phyloP scores from a whole-genome alignment of 208 protist genomes.

The Leishmania amazonensis region DNA sequence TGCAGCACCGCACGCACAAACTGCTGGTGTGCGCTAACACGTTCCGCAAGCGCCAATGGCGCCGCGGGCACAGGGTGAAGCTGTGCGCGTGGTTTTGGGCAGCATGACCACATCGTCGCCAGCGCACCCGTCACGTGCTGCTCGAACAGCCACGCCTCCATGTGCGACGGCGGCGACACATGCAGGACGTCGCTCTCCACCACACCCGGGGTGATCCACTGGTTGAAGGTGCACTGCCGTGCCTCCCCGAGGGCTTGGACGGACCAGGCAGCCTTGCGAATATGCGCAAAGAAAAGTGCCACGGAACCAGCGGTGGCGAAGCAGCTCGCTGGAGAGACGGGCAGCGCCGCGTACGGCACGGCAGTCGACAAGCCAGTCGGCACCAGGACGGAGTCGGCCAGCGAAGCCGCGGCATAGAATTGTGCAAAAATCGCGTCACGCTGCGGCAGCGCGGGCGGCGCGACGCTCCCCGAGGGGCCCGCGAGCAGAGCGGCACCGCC shows the following conservation, averaged over 20 bases:
- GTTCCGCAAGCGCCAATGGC: neutral
- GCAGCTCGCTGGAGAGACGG: neutral
- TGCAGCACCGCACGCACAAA: slow-evolving; percentile 30
- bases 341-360: slow-evolving; percentile 14
- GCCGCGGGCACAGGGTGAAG: neutral
- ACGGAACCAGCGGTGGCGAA: neutral
- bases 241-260: slow-evolving; percentile 31
- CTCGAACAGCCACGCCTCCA: slow-evolving; percentile 9
- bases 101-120: neutral
- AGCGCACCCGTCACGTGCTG: neutral
- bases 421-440: slow-evolving; percentile 4
- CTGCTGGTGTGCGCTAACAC: slow-evolving; percentile 17
- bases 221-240: slow-evolving; percentile 28
- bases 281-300: slow-evolving; percentile 34
- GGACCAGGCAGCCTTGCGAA: slow-evolving; percentile 39
- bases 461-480: neutral
- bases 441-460: neutral
- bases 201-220: slow-evolving; percentile 9
- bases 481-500: slow-evolving; percentile 45
- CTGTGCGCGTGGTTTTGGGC: neutral
- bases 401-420: slow-evolving; percentile 12
- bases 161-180: slow-evolving; percentile 23
- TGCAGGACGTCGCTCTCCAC: slow-evolving; percentile 24
- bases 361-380: slow-evolving; percentile 15
- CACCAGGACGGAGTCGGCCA: slow-evolving; percentile 24